phyloP scores from a whole-genome alignment of 495 filamentous ascomycete genomes.

The Elasticomyces elasticus region DNA sequence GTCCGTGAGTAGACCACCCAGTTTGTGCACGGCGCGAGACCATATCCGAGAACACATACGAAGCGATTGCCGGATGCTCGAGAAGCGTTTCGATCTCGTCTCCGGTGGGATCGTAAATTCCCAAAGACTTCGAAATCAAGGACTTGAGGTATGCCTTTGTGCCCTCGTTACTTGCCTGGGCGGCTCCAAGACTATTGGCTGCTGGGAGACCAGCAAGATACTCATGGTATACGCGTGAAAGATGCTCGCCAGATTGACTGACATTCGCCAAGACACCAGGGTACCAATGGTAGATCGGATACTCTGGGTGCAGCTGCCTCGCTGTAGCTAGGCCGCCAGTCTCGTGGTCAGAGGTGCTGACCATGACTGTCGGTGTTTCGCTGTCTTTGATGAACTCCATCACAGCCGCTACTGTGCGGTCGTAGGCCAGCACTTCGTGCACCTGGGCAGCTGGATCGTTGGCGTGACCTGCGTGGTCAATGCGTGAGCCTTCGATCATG shows the following conservation, averaged over 20 bases:
- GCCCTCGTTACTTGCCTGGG: conserved; percentile 22
- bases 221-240: conserved; percentile 46
- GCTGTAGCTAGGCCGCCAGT: conserved; percentile 81
- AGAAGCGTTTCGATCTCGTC: conserved; percentile 60
- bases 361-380: conserved; percentile 63
- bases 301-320: conserved; percentile 55
- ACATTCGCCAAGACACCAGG: conserved; percentile 73
- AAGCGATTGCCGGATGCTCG: conserved; percentile 39
- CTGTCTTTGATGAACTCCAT: conserved; percentile 73
- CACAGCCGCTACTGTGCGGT: conserved; percentile 71
- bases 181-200: background rate
- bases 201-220: conserved; percentile 35
- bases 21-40: conserved; percentile 77
- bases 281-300: conserved; percentile 80
- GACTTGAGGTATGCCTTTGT: conserved; percentile 50
- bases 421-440: conserved; percentile 85
- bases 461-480: conserved; percentile 90
- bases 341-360: conserved; percentile 89
- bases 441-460: conserved; percentile 96
- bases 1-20: conserved; percentile 87
- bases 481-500: conserved; percentile 94
- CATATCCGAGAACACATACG: conserved; percentile 68
- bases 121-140: conserved; percentile 57
- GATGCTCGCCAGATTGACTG: conserved; percentile 64
- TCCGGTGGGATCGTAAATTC: conserved; percentile 62